Percentiles rank a stretch among this genome's conserved stretches.
phyloP scores from a whole-genome alignment of 2,329 filamentous ascomycete species.

The Fusarium chuoi region DNA sequence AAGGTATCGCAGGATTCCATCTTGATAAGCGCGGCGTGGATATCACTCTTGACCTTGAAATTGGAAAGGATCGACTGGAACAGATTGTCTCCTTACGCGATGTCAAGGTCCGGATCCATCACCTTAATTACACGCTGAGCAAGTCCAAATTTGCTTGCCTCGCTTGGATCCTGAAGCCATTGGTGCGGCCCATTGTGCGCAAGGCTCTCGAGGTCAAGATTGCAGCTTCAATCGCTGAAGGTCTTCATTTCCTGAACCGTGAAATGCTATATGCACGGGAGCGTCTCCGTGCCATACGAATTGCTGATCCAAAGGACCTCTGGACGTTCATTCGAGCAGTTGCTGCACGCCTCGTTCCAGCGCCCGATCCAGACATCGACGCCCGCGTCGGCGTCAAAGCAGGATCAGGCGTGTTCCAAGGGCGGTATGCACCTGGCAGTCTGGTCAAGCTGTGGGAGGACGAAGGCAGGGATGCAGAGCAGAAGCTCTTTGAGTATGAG shows the following conservation, averaged over 20 bases:
- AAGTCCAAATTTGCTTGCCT: slow-evolving; percentile 81
- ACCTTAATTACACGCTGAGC: slow-evolving; percentile 81
- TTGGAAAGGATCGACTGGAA: slow-evolving; percentile 81
- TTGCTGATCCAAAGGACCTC: slow-evolving; percentile 81
- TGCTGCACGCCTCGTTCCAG: slow-evolving; percentile 76
- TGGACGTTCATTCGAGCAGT: slow-evolving; percentile 86
- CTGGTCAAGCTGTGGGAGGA: slow-evolving; percentile 91
- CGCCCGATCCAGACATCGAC: slow-evolving; percentile 80
- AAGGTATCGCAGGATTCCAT: slow-evolving; percentile 86
- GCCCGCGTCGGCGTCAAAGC: slow-evolving; percentile 75
- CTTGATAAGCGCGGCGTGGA: slow-evolving; percentile 90
- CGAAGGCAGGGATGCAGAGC: slow-evolving; percentile 75
- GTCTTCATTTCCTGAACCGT: slow-evolving; percentile 79
- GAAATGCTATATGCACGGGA: slow-evolving; percentile 90
- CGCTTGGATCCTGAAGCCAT: slow-evolving; percentile 84
- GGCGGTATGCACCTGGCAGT: slow-evolving; percentile 88
- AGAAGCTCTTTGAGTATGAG: slow-evolving; percentile 79
- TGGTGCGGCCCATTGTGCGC: slow-evolving; percentile 83
- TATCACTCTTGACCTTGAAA: slow-evolving; percentile 84
- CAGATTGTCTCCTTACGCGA: slow-evolving; percentile 80
- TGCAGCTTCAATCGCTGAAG: slow-evolving; percentile 74
- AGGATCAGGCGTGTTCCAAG: slow-evolving; percentile 74
- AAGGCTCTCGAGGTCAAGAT: slow-evolving; percentile 83
- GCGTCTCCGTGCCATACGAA: slow-evolving; percentile 83
- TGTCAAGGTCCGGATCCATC: slow-evolving; percentile 86